Conservation (phyloP, 2,329 filamentous ascomycete species). For the Phyllosticta paracitricarpa region DNA sequence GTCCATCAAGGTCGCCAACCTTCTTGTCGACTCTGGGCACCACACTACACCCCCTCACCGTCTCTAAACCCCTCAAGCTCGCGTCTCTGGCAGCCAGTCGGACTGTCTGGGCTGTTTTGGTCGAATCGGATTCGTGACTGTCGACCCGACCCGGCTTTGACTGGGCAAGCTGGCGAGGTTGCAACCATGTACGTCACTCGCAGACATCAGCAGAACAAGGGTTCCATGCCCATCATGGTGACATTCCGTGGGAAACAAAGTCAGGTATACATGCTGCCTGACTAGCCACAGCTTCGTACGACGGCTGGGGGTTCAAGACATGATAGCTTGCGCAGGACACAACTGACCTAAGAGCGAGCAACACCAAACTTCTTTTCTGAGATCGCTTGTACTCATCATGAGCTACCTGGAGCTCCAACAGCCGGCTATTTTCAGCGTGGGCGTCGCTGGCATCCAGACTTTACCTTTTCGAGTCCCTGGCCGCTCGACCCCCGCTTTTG, state of each 20-base stretch:
- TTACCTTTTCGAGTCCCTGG: background rate
- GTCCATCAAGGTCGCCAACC: background rate
- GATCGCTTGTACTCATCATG: background rate
- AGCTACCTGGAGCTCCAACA: background rate
- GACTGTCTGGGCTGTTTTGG: background rate
- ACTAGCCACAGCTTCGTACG: background rate
- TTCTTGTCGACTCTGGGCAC: background rate
- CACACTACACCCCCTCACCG: background rate
- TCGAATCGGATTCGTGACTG: background rate
- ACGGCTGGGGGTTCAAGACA: background rate
- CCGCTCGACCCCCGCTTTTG: background rate
- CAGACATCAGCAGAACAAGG: background rate
- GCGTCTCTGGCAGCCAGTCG: background rate
- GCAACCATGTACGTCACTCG: background rate
- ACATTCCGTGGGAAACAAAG: background rate
- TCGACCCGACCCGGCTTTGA: background rate
- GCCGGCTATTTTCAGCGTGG: background rate
- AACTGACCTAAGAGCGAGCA: background rate
- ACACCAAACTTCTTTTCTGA: background rate
- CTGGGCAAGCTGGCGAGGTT: background rate
- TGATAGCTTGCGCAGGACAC: background rate
- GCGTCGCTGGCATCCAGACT: background rate
- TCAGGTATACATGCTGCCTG: background rate
- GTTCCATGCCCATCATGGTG: background rate
- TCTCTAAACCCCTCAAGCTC: background rate